phyloP scores from a whole-genome alignment of 768 basidiomycete genomes.

The Suillus decipiens region DNA sequence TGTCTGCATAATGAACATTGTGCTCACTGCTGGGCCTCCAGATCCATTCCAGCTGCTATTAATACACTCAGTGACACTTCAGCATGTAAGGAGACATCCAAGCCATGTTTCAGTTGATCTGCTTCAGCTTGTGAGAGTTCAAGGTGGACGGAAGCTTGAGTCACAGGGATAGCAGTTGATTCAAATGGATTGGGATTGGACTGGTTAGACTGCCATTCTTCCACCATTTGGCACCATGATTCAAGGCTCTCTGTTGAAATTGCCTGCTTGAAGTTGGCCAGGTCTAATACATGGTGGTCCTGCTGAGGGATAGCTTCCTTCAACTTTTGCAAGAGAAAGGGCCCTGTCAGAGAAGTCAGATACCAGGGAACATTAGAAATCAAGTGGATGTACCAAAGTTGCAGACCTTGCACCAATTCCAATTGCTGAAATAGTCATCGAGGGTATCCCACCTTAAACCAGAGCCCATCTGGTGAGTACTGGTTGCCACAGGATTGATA shows the following conservation, averaged over 20 bases:
- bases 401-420: background rate
- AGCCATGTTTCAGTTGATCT: background rate
- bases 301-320: background rate
- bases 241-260: background rate
- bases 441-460: conserved; percentile 25
- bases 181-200: conserved; percentile 16
- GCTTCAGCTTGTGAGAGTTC: conserved; percentile 21
- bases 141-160: conserved; percentile 14
- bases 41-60: conserved; percentile 16
- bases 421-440: conserved; percentile 25
- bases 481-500: conserved; percentile 16
- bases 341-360: background rate
- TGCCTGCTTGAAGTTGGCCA: background rate
- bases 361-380: background rate
- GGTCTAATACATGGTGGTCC: background rate
- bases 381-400: background rate
- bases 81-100: conserved; percentile 13
- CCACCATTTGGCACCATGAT: background rate
- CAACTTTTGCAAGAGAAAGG: conserved; percentile 3
- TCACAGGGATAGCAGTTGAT: conserved; percentile 8
- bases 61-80: conserved; percentile 20
- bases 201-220: conserved; percentile 15
- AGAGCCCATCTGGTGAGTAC: conserved; percentile 23
- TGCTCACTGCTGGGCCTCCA: conserved; percentile 27
- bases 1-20: background rate